Conservation (phyloP, 2,329 filamentous ascomycete species). For the Hypomyces perniciosus region DNA sequence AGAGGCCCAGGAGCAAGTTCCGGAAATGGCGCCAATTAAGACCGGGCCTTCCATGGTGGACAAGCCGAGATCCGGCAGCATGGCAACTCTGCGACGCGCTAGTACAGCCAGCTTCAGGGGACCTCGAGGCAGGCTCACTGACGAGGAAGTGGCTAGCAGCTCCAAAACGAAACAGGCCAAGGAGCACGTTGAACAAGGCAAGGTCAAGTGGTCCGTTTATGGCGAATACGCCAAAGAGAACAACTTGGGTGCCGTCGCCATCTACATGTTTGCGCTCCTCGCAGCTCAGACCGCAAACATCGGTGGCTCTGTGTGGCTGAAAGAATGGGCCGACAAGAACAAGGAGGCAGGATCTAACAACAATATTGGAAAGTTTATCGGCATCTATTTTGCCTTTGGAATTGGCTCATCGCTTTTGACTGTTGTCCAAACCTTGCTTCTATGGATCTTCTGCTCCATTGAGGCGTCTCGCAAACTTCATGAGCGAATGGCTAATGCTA, state of each 20-base stretch:
- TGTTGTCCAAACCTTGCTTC: constrained; percentile 83
- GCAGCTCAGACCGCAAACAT: constrained; percentile 78
- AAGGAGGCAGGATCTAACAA: constrained; percentile 60
- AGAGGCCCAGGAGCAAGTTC: constrained; percentile 69
- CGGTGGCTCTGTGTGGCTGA: constrained; percentile 85
- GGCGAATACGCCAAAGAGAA: constrained; percentile 90
- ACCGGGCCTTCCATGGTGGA: constrained; percentile 39
- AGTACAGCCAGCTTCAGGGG: constrained; percentile 88
- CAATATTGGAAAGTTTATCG: constrained; percentile 81
- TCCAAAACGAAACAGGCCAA: constrained; percentile 79
- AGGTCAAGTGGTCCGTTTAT: constrained; percentile 95
- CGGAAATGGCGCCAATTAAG: constrained; percentile 72
- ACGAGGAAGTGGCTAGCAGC: constrained; percentile 69
- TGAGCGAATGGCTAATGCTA: constrained; percentile 93
- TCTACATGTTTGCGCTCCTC: constrained; percentile 74
- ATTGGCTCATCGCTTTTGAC: constrained; percentile 80
- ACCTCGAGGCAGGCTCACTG: constrained; percentile 73
- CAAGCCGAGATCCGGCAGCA: constrained; percentile 62
- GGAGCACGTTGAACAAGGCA: constrained; percentile 87
- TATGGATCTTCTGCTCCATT: constrained; percentile 99
- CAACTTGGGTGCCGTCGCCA: constrained; percentile 73
- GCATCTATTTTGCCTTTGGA: constrained; percentile 92
- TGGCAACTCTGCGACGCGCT: constrained; percentile 76
- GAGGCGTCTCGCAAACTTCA: constrained; percentile 96
- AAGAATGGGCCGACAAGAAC: constrained; percentile 84